Evolutionary conservation across 2,329 filamentous ascomycete genomes (phyloP).

Genomic region (Knufia fluminis): DNA sequence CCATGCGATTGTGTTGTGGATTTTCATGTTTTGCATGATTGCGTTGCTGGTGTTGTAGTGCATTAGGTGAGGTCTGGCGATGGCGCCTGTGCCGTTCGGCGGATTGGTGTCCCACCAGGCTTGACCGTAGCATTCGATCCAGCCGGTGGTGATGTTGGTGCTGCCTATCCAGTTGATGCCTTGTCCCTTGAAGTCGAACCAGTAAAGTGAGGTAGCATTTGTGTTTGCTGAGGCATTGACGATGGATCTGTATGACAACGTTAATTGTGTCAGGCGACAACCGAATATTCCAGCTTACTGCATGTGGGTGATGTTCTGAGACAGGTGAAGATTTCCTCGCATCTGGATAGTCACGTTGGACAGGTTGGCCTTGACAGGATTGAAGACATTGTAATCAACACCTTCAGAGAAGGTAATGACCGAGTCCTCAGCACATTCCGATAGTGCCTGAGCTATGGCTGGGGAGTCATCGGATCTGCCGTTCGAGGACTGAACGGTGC

Average conservation of each 20-base stretch:
- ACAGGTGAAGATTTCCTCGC: slow-evolving; percentile 37
- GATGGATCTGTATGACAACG: not conserved
- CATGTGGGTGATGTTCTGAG: slow-evolving; percentile 32
- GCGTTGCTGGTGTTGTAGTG: slow-evolving; percentile 31
- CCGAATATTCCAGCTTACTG: slow-evolving; percentile 23
- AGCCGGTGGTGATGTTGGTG: slow-evolving; percentile 31
- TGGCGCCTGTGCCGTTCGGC: slow-evolving; percentile 30
- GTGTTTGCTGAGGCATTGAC: slow-evolving; percentile 25
- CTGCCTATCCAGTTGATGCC: slow-evolving; percentile 29
- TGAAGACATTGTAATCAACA: slow-evolving; percentile 36
- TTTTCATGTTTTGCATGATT: slow-evolving; percentile 33
- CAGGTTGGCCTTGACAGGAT: slow-evolving; percentile 33
- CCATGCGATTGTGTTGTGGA: slow-evolving; percentile 38
- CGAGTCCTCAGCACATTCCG: slow-evolving; percentile 28
- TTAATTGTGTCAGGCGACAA: not conserved
- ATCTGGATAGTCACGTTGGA: slow-evolving; percentile 36
- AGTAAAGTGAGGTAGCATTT: slow-evolving; percentile 26
- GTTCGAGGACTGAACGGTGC: slow-evolving; percentile 27
- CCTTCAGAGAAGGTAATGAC: slow-evolving; percentile 33
- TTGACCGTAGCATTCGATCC: slow-evolving; percentile 40
- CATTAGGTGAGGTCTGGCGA: slow-evolving; percentile 34
- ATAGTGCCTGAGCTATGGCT: slow-evolving; percentile 31
- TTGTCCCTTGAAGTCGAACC: slow-evolving; percentile 32
- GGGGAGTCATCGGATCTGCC: slow-evolving; percentile 33
- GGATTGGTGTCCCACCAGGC: slow-evolving; percentile 39